phyloP scores from a whole-genome alignment of 108 stramenopile genomes.

The Hondaea fermentalgiana region DNA sequence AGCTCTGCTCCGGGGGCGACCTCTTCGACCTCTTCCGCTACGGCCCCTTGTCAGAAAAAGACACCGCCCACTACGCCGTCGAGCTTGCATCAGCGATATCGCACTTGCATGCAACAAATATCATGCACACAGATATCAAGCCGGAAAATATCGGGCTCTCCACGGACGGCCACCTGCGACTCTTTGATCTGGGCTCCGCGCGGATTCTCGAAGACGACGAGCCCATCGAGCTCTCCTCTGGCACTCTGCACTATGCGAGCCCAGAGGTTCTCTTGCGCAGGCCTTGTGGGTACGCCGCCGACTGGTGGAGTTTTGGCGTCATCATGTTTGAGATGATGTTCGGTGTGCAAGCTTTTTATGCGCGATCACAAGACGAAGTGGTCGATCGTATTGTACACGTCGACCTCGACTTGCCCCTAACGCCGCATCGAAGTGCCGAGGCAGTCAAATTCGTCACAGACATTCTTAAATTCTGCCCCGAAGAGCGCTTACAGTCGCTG shows the following conservation, averaged over 20 bases:
- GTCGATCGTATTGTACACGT: neutral
- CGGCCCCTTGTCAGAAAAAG: neutral
- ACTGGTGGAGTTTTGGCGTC: constrained; percentile 2
- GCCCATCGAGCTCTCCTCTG: neutral
- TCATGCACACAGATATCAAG: neutral
- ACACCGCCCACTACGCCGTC: neutral
- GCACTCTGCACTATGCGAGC: neutral
- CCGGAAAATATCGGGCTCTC: neutral
- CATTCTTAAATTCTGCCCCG: too few relatives aligned
- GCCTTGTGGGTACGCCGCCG: neutral
- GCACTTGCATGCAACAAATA: neutral
- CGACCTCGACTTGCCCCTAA: neutral
- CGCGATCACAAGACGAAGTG: neutral
- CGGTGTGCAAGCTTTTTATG: neutral
- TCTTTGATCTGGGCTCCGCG: neutral
- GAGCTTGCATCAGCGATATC: neutral
- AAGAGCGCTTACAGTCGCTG: too few relatives aligned
- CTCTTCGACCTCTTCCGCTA: neutral
- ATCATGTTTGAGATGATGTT: neutral
- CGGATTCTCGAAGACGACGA: neutral
- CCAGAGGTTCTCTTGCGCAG: neutral
- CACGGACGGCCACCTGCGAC: neutral
- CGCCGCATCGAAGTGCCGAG: neutral
- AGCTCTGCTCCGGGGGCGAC: neutral
- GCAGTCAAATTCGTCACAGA: neutral